Evolutionary conservation across 2,329 filamentous ascomycete genomes (phyloP), one percentile per base, ranked within the genome.

Genomic region (Neurospora sp.): DNA sequence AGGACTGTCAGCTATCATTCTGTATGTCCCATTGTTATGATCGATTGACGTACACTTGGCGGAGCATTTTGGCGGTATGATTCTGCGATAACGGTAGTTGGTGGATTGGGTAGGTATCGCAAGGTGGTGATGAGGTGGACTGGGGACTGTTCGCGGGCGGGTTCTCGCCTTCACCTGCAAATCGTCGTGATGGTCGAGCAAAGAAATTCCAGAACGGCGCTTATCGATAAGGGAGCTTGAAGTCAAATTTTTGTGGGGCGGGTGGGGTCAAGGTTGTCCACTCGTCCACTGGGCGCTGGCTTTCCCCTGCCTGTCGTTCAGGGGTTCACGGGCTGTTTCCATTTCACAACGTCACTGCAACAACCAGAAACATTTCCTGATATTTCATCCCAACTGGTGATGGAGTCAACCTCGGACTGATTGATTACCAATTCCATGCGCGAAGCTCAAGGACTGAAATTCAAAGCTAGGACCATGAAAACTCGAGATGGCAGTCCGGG

Each of bases 31-130:
- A 33, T 10, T 8, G 4, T 28, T 0, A 13, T 15, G n/a, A 62
- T 9, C 11, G 3, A 4, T 10, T 10, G 28, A 70, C 82, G 71
- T 78, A 84, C 83, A 85, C 80, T 82, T 84, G 82, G 68, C 83
- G 82, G 75, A 85, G 80, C 83, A 85, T 85, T 68, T 75, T 81
- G 46, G 67, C 38, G 67, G 67, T 43, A 7, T 67, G 58, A 46
- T 69, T 38, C 67, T n/a, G 66, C 23, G 39, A 62, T 19, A 28
- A 28, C 13, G 42, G n/a, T 67, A 11, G 38, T 33, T 28, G 19
- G 39, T 67, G 67, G 40, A 36, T 17, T 62, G 15, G 52, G 28
- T 62, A 17, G 19, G 62, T 46, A 69, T 68, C 39, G 38, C 4
- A 46, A 62, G 28, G 13, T 67, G 38, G 66, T 69, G 40, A 69